Base-by-base conservation (phyloP, 371 early-diverging fungal species). In the Choanephora cucurbitarum region DNA sequence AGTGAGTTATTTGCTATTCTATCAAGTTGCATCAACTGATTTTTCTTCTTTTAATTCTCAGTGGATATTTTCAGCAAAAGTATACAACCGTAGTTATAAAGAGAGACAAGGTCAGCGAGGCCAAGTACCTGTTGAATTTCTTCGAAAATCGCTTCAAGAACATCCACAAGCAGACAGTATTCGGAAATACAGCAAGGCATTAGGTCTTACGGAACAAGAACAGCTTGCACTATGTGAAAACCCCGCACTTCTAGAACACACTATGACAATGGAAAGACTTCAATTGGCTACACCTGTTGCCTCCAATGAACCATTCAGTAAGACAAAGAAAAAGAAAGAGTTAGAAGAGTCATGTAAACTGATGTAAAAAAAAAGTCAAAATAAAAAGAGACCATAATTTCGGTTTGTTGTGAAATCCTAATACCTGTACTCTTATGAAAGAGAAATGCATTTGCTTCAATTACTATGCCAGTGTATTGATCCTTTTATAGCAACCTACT, bases 111-210 rank as follows among this genome's bases (percentile, higher is more conserved):
- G 18, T 49, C 40, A 28, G 19, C 31, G 54, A 50, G 55, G 45
- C 1, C 41, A 47, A 22, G 34, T 46, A 49, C 52, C 48, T 32
- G 22, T 24, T 45, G 58, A 58, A 34, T 52, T 44, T 39, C 41
- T 21, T 18, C 52, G n/a, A 43, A 49, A 49, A 50, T 41, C 53
- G 21, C 22, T 62, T 47, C 44, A 43, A n/a, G 58, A 62, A 43
- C 72, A 70, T 60, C 73, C 73, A 13, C 66, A 72, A 44, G 69
- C 68, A 32, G 67, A 65, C 21, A 68, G 55, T 22, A 72, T 76
- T 23, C 57, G 65, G 8, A 67, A 66, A 48, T 70, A 70, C 44
- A 61, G 71, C 21, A 51, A 58, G 21, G 73, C 68, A 15, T 62
- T 72, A 9, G 67, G 70, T 6, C 47, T 72, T 32, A 69, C 67